Conservation (phyloP, 257 asterid genomes). For the Solanum sejunctum region DNA sequence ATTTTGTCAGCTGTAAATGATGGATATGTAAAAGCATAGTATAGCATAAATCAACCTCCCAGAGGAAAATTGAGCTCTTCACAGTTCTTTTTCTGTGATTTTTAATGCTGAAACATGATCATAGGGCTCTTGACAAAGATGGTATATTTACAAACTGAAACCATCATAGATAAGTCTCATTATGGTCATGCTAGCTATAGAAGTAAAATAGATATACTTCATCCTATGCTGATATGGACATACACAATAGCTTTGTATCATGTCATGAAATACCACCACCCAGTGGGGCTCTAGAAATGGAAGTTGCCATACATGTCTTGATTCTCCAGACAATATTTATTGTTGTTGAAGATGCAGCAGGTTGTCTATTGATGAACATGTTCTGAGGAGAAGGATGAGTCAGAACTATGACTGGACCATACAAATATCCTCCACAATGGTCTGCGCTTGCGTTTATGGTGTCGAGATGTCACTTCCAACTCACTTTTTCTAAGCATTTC, state of each 20-base stretch:
- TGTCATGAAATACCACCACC: background rate
- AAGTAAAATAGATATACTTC: background rate
- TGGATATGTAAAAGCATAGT: background rate
- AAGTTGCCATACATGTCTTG: conserved; percentile 14
- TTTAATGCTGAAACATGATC: background rate
- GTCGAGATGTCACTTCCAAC: conserved; percentile 27
- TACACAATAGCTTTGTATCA: background rate
- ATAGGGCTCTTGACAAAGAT: background rate
- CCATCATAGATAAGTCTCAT: background rate
- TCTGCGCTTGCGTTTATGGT: conserved; percentile 33
- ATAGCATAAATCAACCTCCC: background rate
- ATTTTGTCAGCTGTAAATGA: background rate
- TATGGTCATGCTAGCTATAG: conserved; percentile 1
- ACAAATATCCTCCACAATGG: conserved; percentile 46
- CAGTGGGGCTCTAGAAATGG: conserved; percentile 8
- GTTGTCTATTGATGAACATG: conserved; percentile 18
- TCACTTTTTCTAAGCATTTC: conserved; percentile 72
- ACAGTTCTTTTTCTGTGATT: background rate
- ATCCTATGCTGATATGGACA: conserved; percentile 1
- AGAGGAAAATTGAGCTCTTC: background rate
- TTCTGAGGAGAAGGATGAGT: conserved; percentile 24
- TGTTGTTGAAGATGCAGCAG: background rate
- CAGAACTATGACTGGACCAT: conserved; percentile 23
- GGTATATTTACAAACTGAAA: conserved; percentile 1
- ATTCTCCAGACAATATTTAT: background rate